Evolutionary conservation across 441 rosid species (phyloP).

Genomic region (Sinapis alba): DNA sequence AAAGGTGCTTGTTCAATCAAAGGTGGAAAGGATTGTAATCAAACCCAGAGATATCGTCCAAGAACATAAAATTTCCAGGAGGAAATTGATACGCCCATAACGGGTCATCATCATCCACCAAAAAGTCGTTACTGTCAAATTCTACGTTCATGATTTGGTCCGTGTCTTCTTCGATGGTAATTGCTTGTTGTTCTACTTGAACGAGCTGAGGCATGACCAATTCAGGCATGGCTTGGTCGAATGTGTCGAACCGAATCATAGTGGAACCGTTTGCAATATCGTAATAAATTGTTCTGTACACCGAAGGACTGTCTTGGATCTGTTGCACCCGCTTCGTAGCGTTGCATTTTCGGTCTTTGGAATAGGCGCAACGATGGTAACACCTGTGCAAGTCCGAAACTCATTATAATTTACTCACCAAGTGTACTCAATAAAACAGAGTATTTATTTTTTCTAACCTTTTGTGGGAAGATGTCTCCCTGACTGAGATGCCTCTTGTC

Average conservation of each 20-base stretch:
- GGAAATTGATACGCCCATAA: not conserved
- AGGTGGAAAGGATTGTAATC: not conserved
- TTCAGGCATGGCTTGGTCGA: not conserved
- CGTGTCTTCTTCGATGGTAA: not conserved
- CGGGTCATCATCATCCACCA: constrained; percentile 12
- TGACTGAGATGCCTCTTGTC: too few species aligned
- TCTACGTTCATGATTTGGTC: constrained; percentile 8
- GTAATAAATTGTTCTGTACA: too few species aligned
- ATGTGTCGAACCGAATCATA: not conserved
- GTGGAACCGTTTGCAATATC: not conserved
- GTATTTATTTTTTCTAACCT: not conserved
- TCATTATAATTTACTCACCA: too few species aligned
- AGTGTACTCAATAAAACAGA: too few species aligned
- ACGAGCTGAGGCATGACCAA: not conserved
- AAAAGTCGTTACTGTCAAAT: not conserved
- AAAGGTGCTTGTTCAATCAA: not conserved
- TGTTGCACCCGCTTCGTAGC: constrained; percentile 29
- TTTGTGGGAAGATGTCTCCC: constrained; percentile 22
- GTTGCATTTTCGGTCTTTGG: constrained; percentile 14
- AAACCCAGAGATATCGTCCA: not conserved
- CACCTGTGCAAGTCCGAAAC: not conserved
- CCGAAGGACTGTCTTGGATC: too few species aligned
- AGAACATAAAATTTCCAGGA: constrained; percentile 1
- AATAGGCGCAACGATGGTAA: constrained; percentile 21
- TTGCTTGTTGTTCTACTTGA: not conserved